Conservation (phyloP, 495 filamentous ascomycete genomes). For the Neurospora sp. region DNA sequence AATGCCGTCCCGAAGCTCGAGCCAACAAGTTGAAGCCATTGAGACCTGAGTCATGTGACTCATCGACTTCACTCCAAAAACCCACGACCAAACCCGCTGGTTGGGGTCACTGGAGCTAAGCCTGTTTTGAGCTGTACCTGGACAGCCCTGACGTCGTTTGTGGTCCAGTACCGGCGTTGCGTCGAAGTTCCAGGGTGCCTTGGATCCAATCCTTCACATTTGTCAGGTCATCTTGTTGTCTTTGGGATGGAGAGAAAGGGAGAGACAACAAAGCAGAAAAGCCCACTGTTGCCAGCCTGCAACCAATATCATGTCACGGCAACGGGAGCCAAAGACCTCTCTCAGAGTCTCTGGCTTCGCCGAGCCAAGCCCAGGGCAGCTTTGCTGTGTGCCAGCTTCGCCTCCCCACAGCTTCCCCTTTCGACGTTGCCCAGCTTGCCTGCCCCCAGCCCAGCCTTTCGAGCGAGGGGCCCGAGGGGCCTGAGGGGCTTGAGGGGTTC, state of each 20-base stretch:
- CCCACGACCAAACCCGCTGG: neutral
- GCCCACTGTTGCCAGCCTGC: neutral
- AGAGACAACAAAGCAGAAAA: neutral
- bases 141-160: neutral
- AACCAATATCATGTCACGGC: neutral
- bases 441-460: neutral
- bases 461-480: neutral
- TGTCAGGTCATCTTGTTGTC: neutral
- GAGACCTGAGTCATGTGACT: neutral
- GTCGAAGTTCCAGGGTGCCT: neutral
- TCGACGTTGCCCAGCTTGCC: neutral
- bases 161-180: neutral
- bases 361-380: constrained; percentile 1
- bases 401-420: constrained; percentile 1
- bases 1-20: neutral
- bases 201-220: neutral
- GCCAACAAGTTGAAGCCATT: neutral
- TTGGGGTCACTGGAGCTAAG: neutral
- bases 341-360: neutral
- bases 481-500: neutral
- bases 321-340: neutral
- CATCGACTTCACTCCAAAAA: neutral
- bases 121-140: neutral
- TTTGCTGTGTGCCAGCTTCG: constrained; percentile 3
- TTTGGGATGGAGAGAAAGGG: neutral